Base-by-base conservation (phyloP, 768 basidiomycete genomes). In the Leccinellum rugosiceps region DNA sequence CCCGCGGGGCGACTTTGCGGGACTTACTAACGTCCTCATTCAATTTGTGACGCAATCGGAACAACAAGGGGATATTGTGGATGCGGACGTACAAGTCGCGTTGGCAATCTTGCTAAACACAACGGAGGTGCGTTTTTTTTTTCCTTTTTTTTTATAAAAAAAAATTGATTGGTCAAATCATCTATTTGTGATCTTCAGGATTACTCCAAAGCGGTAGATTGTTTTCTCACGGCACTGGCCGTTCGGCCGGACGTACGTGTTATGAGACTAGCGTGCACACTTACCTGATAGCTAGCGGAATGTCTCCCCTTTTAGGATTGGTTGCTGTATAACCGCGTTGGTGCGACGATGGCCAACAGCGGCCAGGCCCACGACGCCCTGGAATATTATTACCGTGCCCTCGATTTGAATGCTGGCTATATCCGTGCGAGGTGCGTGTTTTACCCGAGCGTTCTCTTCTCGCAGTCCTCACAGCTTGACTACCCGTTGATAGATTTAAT, bases 41-140 rank as follows among this genome's bases (percentile, higher is more conserved):
- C 78, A 76, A 15, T 88, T 98, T 81, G 95, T 87, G 41, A 78
- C 85, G 63, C 78, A 77, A 60, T 57, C 56, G 30, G 77, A 81
- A 60, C 75, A 56, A 1, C 38, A 75, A 19, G 77, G 75, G 41
- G 83, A 79, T 4, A 78, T 79, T 52, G 81, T 98, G 23, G 97
- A 99, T 70, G 87, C 96, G 9, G 96, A 99, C 71, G 86, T 95
- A 28, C 97, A 99, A 75, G 85, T 98, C 50, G 97, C 94, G 5
- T 78, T 99, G 50, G 96, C 94, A 4, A 89, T 98, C 38, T 68
- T 98, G 66, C 80, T 99, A 70, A 98, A 97, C 72, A 84, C 90
- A 9, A 92, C 87, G 57, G 96, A 97, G 79, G 93, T 92, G 59
- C 25, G 76, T 64, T 4, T 41, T 49, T 44, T 38, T 43, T 6